These are phyloP conservation scores for Cordyceps farinosa DNA, from an alignment of 2,329 filamentous ascomycete species.

Conservation along the genomic window DNA sequence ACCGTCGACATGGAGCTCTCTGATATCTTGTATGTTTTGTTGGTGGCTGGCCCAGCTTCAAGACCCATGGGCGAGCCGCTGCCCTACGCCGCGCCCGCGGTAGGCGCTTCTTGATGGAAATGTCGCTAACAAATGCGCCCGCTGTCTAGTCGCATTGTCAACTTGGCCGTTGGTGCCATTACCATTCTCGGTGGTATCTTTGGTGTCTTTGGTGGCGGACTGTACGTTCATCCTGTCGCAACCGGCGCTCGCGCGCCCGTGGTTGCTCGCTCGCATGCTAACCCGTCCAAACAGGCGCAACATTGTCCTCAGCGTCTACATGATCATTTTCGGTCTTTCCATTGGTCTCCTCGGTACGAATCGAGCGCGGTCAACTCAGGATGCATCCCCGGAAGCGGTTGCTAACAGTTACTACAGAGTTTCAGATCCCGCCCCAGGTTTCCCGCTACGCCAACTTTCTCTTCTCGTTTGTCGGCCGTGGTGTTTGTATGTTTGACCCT, in stretches of 20 bases:
- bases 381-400: not conserved
- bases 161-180: constrained; percentile 80
- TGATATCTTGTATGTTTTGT: constrained; percentile 68
- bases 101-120: not conserved
- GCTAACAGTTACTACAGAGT: constrained; percentile 54
- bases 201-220: constrained; percentile 60
- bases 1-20: constrained; percentile 71
- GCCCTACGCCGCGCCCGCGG: constrained; percentile 16
- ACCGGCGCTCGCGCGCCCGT: not conserved
- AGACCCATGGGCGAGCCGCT: not conserved
- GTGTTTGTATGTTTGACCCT: constrained; percentile 68
- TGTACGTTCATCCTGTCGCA: constrained; percentile 47
- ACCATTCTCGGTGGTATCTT: constrained; percentile 82
- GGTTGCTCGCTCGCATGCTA: constrained; percentile 17
- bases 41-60: not conserved
- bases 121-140: constrained; percentile 32
- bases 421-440: constrained; percentile 90
- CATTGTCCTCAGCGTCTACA: constrained; percentile 79
- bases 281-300: constrained; percentile 31
- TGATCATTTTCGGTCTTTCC: constrained; percentile 84
- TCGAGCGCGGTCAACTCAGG: not conserved
- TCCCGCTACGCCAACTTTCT: constrained; percentile 95
- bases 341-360: constrained; percentile 61
- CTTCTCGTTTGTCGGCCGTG: constrained; percentile 94
- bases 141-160: constrained; percentile 77